Evolutionary conservation across 345 rosid species (phyloP), one percentile per base, ranked within the genome.

Genomic region (Eucalyptus melliodora): DNA sequence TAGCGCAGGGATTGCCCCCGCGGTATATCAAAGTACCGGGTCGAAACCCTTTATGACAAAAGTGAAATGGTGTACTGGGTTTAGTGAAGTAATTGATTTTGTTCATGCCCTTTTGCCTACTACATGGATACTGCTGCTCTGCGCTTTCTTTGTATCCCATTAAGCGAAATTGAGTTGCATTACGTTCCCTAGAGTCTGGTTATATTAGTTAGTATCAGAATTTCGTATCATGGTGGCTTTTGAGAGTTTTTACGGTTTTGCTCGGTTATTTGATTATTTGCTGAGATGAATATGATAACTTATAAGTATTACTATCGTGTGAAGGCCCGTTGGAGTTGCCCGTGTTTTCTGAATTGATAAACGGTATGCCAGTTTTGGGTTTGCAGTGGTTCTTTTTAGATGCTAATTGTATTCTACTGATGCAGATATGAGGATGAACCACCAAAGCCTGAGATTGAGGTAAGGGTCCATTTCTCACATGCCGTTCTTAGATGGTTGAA

Each of bases 351-450:
- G 67, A 55, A 50, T 30, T 87, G 27, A 31, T 19, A 53, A 40
- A 31, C 6, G 80, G 50, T 16, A 40, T 60, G 56, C 31, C 16
- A 42, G 37, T 60, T 59, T 87, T 24, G 24, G 42, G n/a, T 31
- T 55, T 45, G 34, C 27, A 26, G 42, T 4, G 2, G 4, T 72
- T 45, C 31, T 88, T 50, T 19, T 67, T 59, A 42, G 4, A 31
- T 21, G 47, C 72, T 69, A 9, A 37, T 88, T 86, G 24, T 77
- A 31, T 90, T 88, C 42, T 65, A 11, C 86, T 90, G 50, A 81
- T 94, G 90, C 93, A 96, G 99, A 56, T 97, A 97, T 34, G 98
- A 95, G 88, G 99, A 97, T 42, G 99, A 96, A 94, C 99, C 99
- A 50, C 89, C 91, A 16, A 97, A 97, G 96, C 97, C 98, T 53